Conservation (phyloP, 192 early-diverging fungal genomes). For the Mortierella hygrophila region DNA sequence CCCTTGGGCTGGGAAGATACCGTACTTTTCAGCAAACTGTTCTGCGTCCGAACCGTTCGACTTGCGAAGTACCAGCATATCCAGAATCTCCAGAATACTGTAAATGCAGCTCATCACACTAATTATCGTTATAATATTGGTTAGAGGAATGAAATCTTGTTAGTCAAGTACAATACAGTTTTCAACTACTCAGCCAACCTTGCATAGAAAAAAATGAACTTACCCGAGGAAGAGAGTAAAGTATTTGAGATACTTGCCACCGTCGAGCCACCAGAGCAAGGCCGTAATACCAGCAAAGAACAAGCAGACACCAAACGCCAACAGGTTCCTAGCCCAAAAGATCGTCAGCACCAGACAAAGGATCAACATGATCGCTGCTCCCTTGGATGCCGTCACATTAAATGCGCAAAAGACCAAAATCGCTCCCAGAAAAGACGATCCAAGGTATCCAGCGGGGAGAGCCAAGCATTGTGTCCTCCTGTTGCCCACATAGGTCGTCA, state of each 20-base stretch:
- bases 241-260: conserved; percentile 83
- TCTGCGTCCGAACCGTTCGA: conserved; percentile 96
- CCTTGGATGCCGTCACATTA: conserved; percentile 87
- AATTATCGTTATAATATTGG: not conserved
- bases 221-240: conserved; percentile 95
- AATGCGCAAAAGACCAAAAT: conserved; percentile 96
- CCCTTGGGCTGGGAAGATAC: conserved; percentile 81
- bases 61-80: conserved; percentile 91
- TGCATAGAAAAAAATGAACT: conserved; percentile 34
- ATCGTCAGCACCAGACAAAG: conserved; percentile 84
- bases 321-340: conserved; percentile 92
- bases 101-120: conserved; percentile 96
- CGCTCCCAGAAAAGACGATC: conserved; percentile 89
- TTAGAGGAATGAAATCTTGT: not conserved
- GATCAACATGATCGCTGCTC: conserved; percentile 88
- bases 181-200: not conserved
- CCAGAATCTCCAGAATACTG: conserved; percentile 95
- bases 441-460: conserved; percentile 93
- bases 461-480: conserved; percentile 81
- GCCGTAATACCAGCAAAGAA: conserved; percentile 87
- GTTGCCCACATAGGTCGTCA: conserved; percentile 69
- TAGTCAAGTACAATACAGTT: not conserved
- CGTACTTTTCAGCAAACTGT: conserved; percentile 81
- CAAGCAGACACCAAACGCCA: conserved; percentile 84
- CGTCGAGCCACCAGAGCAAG: conserved; percentile 86